These are phyloP conservation scores for Metschnikowia borealis DNA, from an alignment of 805 yeast species.

Conservation along the genomic window DNA sequence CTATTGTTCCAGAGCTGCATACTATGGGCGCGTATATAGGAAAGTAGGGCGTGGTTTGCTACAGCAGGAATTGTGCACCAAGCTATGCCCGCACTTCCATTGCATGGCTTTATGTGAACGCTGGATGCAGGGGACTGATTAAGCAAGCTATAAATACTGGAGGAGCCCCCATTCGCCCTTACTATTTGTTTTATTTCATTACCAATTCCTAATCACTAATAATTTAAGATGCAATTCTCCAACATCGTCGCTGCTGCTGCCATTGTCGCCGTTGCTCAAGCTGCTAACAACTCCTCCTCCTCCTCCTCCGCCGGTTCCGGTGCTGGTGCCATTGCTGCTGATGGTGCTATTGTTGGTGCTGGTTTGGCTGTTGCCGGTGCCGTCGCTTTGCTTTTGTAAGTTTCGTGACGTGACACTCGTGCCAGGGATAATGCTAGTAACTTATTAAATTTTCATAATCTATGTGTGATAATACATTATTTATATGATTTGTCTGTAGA, in stretches of 20 bases:
- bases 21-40: neutral
- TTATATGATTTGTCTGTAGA: neutral
- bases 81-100: constrained; percentile 5
- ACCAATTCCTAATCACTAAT: neutral
- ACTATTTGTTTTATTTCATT: neutral
- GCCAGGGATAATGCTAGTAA: neutral
- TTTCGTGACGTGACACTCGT: neutral
- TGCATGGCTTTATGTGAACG: neutral
- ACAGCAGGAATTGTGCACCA: neutral
- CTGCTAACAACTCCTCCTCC: constrained; percentile 20
- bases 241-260: constrained; percentile 17
- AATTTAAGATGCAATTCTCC: constrained; percentile 19
- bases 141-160: constrained; percentile 2
- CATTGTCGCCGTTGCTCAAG: constrained; percentile 21
- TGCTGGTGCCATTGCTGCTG: constrained; percentile 16
- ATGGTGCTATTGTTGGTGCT: constrained; percentile 16
- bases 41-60: constrained; percentile 1
- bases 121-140: neutral
- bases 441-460: neutral
- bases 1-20: neutral
- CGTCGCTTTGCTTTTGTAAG: constrained; percentile 18
- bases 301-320: constrained; percentile 13
- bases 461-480: neutral
- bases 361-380: constrained; percentile 20
- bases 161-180: neutral